Base-by-base conservation (phyloP, 495 filamentous ascomycete genomes). In the Chlorociboria aeruginascens region DNA sequence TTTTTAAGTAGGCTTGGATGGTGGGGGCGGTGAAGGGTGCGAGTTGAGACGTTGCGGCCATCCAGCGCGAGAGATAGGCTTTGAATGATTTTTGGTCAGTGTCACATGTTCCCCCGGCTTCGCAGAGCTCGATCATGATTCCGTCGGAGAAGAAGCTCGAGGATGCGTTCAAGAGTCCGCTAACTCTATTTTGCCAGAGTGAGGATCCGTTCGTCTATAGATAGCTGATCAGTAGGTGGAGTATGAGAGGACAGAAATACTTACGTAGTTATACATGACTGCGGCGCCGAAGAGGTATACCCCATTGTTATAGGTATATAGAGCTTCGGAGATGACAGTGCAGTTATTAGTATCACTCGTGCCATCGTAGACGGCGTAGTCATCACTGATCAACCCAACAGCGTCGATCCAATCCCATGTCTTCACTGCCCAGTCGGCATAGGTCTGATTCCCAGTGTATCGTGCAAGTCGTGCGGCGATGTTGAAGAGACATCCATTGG, bases 401-500 rank as follows among this genome's bases (percentile, higher is more conserved):
- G 60, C 55, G 29, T 58, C 56, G 10, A 78, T 70, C 88, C 89
- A 95, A 53, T 90, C 71, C 67, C 74, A 94, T 0, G 72, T 70
- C 56, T 74, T 79, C n/a, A 72, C 70, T 6, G 88, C 88, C 82
- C 77, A 86, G 17, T 83, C 73, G 2, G 76, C 73, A 59, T 95
- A 95, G 0, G 84, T 89, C 46, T 74, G 54, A 55, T 95, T 94
- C 6, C 74, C 70, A 7, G 86, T 87, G 60, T 87, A 90, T 41
- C 71, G 72, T 0, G 83, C 84, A 43, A 94, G 66, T 8, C 89
- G 75, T 1, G 86, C 78, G 3, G 79, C 83, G 34, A 94, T 64
- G 50, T 93, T 80, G 68, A 95, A 92, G 65, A 90, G 86, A 47
- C 80, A 77, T 4, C 81, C 86, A 43, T 87, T 92, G 6, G 82